Evolutionary conservation across 495 filamentous ascomycete species (phyloP), one percentile per base, ranked within the genome.

Genomic region (Xylaria castorea): DNA sequence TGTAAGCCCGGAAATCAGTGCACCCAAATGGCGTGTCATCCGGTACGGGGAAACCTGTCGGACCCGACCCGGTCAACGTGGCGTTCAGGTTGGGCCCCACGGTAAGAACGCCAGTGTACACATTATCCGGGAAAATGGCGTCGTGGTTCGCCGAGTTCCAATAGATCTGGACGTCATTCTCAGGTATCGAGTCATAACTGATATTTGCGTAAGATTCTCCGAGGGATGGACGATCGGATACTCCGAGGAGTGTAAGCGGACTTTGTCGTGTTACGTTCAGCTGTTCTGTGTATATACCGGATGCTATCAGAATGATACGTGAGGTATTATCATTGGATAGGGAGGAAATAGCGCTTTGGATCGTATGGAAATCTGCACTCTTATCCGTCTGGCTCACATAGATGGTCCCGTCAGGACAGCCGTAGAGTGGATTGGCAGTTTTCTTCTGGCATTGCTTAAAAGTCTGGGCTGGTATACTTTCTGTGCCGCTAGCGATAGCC

Each of bases 201-300:
- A 69, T 69, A 46, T 89, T 77, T 46, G 80, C 86, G 66, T 89
- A 87, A 14, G 78, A 76, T 75, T 88, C 87, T 68, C 82, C 73
- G 16, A 77, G 76, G 14, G 82, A 80, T 55, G 81, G 75, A 16
- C 73, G 79, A 6, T 83, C 36, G 7, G 88, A 89, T 75, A 88
- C 81, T 66, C 88, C 88, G 5, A 90, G 81, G 38, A 90, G 81
- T 40, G 85, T 87, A 30, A 89, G 77, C 5, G 89, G 87, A 0
- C 86, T 87, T 22, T 84, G 75, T 22, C 89, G 87, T 44, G 88
- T 90, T 70, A 90, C 80, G 74, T 90, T 91, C 55, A 90, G 74
- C 79, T 90, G 88, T 73, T 90, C 89, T 16, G 81, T 85, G 75
- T 91, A 91, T 64, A 80, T 80, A 18, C 89, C 88, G 7, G 84